Conservation (phyloP, 2,329 filamentous ascomycete species). For the Didymella segeticola region DNA sequence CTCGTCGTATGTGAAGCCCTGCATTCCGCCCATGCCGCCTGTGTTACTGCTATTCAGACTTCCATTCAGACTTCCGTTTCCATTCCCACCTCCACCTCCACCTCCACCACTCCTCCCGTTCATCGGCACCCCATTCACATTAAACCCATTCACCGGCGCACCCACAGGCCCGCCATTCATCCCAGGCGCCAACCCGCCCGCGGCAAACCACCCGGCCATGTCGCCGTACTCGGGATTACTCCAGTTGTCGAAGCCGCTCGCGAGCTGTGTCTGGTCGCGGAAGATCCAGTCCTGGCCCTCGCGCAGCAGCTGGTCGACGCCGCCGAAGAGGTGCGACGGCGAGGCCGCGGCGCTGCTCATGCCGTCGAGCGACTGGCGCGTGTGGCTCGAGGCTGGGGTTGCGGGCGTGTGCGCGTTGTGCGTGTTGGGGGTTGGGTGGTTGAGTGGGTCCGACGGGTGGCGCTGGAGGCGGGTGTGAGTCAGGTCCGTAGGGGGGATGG, state of each 20-base stretch:
- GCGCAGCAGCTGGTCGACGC: constrained; percentile 65
- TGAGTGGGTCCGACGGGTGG: constrained; percentile 25
- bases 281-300: constrained; percentile 70
- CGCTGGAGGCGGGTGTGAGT: constrained; percentile 43
- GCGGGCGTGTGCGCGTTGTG: constrained; percentile 10
- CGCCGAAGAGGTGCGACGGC: constrained; percentile 63
- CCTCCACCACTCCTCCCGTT: background rate
- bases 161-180: constrained; percentile 31
- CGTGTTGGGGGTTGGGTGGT: constrained; percentile 29
- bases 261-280: constrained; percentile 66
- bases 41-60: too few relatives aligned
- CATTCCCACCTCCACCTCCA: constrained; percentile 21
- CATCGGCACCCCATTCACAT: constrained; percentile 8
- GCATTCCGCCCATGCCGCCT: constrained; percentile 15
- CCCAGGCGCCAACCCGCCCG: constrained; percentile 25
- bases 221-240: constrained; percentile 40
- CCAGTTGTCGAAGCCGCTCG: constrained; percentile 70
- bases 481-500: constrained; percentile 38
- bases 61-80: constrained; percentile 3
- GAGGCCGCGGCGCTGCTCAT: constrained; percentile 44
- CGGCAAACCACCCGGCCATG: constrained; percentile 40
- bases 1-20: constrained; percentile 36
- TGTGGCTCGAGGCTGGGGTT: constrained; percentile 33
- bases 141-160: constrained; percentile 19
- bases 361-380: constrained; percentile 37